Conservation (phyloP, 1,284 basidiomycete species). For the Malassezia sp. region DNA sequence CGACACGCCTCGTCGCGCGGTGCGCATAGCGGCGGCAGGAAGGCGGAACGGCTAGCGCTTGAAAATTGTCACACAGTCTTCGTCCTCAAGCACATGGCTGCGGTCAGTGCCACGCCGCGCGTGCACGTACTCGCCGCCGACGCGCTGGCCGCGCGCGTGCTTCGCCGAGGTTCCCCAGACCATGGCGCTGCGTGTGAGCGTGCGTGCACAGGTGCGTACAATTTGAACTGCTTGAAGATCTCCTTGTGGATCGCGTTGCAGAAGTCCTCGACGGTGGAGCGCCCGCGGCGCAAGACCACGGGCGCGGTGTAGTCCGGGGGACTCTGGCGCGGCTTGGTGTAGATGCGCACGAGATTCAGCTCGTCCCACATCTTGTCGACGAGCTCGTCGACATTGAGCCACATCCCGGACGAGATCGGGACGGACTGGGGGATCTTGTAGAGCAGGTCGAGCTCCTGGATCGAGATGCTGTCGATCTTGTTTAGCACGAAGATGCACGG, state of each 20-base stretch:
- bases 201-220: too few relatives aligned
- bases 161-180: slow-evolving; percentile 93
- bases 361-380: slow-evolving; percentile 54
- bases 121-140: slow-evolving; percentile 59
- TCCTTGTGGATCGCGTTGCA: slow-evolving; percentile 70
- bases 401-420: slow-evolving; percentile 80
- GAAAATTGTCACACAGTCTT: slow-evolving; percentile 34
- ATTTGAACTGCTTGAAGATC: slow-evolving; percentile 84
- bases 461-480: slow-evolving; percentile 81
- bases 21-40: background rate
- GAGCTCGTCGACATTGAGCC: slow-evolving; percentile 94
- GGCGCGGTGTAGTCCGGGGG: slow-evolving; percentile 69
- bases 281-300: slow-evolving; percentile 57
- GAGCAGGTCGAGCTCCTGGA: slow-evolving; percentile 92
- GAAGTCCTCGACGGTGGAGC: slow-evolving; percentile 71
- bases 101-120: too few relatives aligned
- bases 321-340: slow-evolving; percentile 87
- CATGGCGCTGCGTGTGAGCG: too few relatives aligned
- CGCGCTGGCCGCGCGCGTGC: slow-evolving; percentile 89
- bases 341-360: slow-evolving; percentile 51
- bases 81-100: slow-evolving; percentile 36
- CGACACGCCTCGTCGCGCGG: too few relatives aligned
- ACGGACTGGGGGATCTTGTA: slow-evolving; percentile 84
- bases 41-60: slow-evolving; percentile 17
- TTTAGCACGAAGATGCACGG: slow-evolving; percentile 42